A percentile compares a stretch with the other conserved stretches of the same genome.
These are phyloP conservation scores for Asterochloris erici DNA, from an alignment of 139 green algal species.

Conservation along the genomic window DNA sequence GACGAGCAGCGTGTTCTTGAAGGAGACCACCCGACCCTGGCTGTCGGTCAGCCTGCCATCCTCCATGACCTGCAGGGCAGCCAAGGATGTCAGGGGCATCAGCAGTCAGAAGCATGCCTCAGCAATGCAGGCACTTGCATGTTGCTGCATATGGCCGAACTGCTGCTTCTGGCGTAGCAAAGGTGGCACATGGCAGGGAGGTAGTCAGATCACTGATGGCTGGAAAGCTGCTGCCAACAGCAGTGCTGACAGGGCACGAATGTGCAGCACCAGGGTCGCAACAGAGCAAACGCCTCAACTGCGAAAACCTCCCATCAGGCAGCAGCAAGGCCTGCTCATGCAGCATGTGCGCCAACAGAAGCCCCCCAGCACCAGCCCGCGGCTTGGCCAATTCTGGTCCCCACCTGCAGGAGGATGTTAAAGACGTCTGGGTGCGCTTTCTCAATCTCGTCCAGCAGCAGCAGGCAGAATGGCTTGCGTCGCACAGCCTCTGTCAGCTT, in stretches of 20 bases:
- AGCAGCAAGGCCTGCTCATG: neutral
- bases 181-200: no score
- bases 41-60: conserved; percentile 90
- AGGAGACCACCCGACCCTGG: conserved; percentile 66
- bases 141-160: no score
- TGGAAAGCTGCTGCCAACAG: no score
- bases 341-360: no score
- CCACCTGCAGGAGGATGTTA: conserved; percentile 87
- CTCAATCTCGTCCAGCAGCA: conserved; percentile 98
- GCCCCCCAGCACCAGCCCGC: neutral
- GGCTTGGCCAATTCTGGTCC: neutral
- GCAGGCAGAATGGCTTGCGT: conserved; percentile 75
- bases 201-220: no score
- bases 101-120: no score
- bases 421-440: conserved; percentile 99
- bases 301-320: neutral
- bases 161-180: no score
- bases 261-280: no score
- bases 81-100: neutral
- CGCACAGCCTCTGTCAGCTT: conserved; percentile 78
- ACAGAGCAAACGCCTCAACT: no score
- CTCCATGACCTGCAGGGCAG: conserved; percentile 82
- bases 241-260: no score
- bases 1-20: conserved; percentile 79
- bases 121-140: no score